Base-by-base conservation (phyloP, 2,329 filamentous ascomycete species). In the Aspergillus sp. region DNA sequence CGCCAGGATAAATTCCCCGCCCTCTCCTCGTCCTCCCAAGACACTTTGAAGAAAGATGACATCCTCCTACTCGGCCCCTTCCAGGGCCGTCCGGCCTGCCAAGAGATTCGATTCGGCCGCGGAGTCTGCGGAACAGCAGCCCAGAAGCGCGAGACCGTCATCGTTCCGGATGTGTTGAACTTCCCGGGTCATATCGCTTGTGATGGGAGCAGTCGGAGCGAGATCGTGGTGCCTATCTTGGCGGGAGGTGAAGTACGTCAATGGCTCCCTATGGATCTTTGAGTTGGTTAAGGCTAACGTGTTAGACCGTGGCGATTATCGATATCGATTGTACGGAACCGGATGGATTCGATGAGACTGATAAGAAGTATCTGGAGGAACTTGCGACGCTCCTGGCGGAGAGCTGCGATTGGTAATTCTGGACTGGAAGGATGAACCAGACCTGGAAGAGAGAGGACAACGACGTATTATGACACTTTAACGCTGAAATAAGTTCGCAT, bases 141-240 rank as follows among this genome's bases (percentile, higher is more conserved):
- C 1, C 63, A 65, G 36, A 68, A 64, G 36, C 66, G 64, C 30
- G 64, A 71, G 59, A 74, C 71, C 1, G 58, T 76, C 2, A 46
- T 77, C 10, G 75, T 79, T n/a, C 60, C 65, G 0, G 75, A 79
- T 52, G 75, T 78, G 45, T 45, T 66, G 36, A 53, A 62, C 6
- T 78, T 76, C 56, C 72, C 74, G 10, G 76, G 76, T 3, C 76
- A 79, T 63, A 79, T 79, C 65, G 75, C 76, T 10, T 79, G 76
- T 58, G 76, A 79, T 59, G 72, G 70, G 10, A 74, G 75, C 35
- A 78, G 71, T 55, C 65, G 67, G 54, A 79, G 76, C 65, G 76
- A 79, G 64, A 75, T 79, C 61, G 76, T 79, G 13, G 75, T 79
- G 42, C 76, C 76, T 33, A 71, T 79, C 61, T 42, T 75, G 46